A percentile compares a stretch with the other conserved stretches of the same genome.
Conservation (phyloP, 257 asterid genomes). For the Solanum dulcamara region DNA sequence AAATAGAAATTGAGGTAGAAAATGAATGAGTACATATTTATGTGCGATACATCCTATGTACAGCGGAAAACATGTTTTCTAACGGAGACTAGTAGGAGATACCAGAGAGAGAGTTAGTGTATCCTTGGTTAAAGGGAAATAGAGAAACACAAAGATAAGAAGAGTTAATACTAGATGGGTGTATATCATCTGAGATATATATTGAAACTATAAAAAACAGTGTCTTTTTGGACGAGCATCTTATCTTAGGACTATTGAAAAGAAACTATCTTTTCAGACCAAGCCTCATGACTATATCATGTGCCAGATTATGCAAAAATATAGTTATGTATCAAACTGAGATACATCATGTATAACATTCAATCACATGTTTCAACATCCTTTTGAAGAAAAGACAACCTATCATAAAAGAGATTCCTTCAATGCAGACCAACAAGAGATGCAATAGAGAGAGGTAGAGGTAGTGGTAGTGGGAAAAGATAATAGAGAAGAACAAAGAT, state of each 20-base stretch:
- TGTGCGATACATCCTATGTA: background rate
- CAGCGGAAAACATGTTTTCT: background rate
- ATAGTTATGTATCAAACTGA: too few relatives aligned
- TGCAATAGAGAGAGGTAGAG: background rate
- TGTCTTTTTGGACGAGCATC: too few relatives aligned
- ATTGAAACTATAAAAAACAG: too few relatives aligned
- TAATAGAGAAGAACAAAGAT: background rate
- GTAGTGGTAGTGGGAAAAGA: background rate
- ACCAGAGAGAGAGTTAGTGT: background rate
- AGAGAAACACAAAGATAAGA: background rate
- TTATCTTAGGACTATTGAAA: too few relatives aligned
- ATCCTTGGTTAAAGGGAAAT: background rate
- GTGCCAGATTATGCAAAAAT: too few relatives aligned
- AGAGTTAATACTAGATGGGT: background rate
- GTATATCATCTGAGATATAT: background rate
- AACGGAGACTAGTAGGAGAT: background rate
- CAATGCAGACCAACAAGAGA: background rate
- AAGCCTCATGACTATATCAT: too few relatives aligned
- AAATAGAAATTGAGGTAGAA: background rate
- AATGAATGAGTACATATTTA: background rate
- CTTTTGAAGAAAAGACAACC: background rate
- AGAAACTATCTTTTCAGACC: too few relatives aligned
- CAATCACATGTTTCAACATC: background rate
- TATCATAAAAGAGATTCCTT: background rate
- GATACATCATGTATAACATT: background rate